These are phyloP conservation scores for Hyaloscypha variabilis DNA, from an alignment of 495 filamentous ascomycete genomes.

Conservation along the genomic window DNA sequence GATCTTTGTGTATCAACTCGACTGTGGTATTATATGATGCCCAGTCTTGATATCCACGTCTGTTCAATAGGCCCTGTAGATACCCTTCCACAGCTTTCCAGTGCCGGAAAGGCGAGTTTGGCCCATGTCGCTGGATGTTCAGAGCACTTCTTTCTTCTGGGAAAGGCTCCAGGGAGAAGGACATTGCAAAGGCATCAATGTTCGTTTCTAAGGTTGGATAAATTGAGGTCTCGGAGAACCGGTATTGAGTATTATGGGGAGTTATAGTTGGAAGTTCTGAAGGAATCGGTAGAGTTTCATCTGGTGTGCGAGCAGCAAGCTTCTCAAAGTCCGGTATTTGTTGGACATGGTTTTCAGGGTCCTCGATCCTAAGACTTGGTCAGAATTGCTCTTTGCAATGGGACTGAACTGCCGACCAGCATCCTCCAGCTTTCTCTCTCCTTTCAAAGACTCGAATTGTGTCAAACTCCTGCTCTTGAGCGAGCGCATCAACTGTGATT, in stretches of 20 bases:
- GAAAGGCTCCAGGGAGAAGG: conserved; percentile 44
- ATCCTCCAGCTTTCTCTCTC: conserved; percentile 58
- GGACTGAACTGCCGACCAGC: conserved; percentile 47
- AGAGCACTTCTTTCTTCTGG: conserved; percentile 33
- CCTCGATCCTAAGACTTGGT: conserved; percentile 24
- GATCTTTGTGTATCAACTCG: conserved; percentile 37
- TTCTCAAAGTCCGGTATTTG: conserved; percentile 40
- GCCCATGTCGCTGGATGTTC: conserved; percentile 37
- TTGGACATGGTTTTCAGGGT: conserved; percentile 27
- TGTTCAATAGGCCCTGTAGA: conserved; percentile 35
- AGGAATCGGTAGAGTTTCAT: conserved; percentile 50
- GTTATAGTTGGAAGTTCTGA: conserved; percentile 46
- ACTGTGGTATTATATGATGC: conserved; percentile 43
- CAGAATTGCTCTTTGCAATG: not conserved
- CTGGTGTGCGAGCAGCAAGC: conserved; percentile 48
- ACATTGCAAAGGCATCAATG: conserved; percentile 40
- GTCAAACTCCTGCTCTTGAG: conserved; percentile 57
- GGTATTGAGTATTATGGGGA: conserved; percentile 43
- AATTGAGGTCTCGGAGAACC: conserved; percentile 51
- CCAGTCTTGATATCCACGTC: conserved; percentile 38
- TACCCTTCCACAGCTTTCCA: conserved; percentile 41
- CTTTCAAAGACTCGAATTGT: conserved; percentile 61
- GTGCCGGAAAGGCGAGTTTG: conserved; percentile 40
- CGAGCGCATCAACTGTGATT: conserved; percentile 59
- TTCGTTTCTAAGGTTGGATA: conserved; percentile 49